Conservation (phyloP, 2,329 filamentous ascomycete species). For the Clarireedia hainanense region DNA sequence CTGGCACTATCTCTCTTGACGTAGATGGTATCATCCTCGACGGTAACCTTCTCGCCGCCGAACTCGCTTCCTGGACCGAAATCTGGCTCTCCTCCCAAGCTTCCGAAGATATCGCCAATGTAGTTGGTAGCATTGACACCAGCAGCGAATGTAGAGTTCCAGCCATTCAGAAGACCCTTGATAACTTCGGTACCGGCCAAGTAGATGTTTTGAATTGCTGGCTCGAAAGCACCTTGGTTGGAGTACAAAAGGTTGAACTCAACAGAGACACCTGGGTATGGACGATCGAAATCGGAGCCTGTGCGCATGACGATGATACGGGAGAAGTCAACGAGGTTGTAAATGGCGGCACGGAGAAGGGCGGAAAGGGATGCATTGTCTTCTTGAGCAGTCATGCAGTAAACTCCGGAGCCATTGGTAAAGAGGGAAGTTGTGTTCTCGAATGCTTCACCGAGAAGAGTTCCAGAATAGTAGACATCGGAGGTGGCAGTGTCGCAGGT, state of each 20-base stretch:
- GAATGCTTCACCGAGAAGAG: slow-evolving; percentile 52
- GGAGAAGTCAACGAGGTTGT: slow-evolving; percentile 51
- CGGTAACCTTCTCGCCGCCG: not conserved
- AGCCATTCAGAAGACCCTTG: slow-evolving; percentile 47
- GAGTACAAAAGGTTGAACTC: slow-evolving; percentile 51
- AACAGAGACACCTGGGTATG: slow-evolving; percentile 48
- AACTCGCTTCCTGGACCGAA: slow-evolving; percentile 41
- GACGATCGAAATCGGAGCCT: slow-evolving; percentile 64
- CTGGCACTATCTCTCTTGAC: slow-evolving; percentile 1
- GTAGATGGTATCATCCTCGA: not conserved
- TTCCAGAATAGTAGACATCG: slow-evolving; percentile 64
- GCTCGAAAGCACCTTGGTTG: slow-evolving; percentile 55
- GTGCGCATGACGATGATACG: slow-evolving; percentile 62
- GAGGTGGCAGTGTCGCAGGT: slow-evolving; percentile 62
- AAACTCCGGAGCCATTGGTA: slow-evolving; percentile 60
- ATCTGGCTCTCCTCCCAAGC: slow-evolving; percentile 54
- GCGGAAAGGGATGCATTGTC: slow-evolving; percentile 63
- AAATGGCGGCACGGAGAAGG: slow-evolving; percentile 49
- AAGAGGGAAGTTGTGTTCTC: slow-evolving; percentile 54
- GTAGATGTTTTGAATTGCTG: slow-evolving; percentile 60
- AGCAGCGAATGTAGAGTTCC: slow-evolving; percentile 48
- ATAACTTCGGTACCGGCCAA: slow-evolving; percentile 58
- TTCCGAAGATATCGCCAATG: slow-evolving; percentile 62
- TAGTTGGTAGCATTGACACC: slow-evolving; percentile 49
- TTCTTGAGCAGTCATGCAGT: slow-evolving; percentile 67